Conservation (phyloP, 106 monocot genomes). For the Iris macrosiphon region DNA sequence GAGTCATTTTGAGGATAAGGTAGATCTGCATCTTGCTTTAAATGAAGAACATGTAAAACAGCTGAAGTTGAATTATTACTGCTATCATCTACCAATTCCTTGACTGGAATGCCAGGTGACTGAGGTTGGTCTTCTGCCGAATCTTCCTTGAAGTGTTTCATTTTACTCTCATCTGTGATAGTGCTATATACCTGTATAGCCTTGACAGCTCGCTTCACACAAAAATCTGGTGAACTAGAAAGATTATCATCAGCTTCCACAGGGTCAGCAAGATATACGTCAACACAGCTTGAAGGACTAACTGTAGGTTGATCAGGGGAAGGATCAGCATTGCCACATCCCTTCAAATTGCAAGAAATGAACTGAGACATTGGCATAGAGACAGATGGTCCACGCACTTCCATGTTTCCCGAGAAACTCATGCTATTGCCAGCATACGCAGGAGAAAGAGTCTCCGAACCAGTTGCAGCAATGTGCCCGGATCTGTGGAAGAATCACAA, state of each 20-base stretch:
- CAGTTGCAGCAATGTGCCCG: neutral
- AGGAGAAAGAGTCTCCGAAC: slow-evolving; percentile 3
- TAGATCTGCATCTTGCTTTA: slow-evolving; percentile 2
- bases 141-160: slow-evolving; percentile 7
- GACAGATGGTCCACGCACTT: neutral
- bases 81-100: slow-evolving; percentile 4
- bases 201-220: slow-evolving; percentile 3
- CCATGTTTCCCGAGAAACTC: neutral
- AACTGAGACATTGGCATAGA: slow-evolving; percentile 4
- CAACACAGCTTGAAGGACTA: slow-evolving; percentile 27
- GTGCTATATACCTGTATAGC: neutral
- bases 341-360: slow-evolving; percentile 6
- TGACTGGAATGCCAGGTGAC: neutral
- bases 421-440: neutral
- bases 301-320: slow-evolving; percentile 16
- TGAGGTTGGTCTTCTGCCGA: neutral
- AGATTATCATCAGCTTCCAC: slow-evolving; percentile 18
- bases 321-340: neutral
- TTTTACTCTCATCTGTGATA: neutral
- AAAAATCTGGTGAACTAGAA: slow-evolving; percentile 19
- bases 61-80: neutral
- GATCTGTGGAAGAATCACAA: slow-evolving; percentile 20
- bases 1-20: slow-evolving; percentile 1
- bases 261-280: slow-evolving; percentile 34
- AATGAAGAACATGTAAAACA: slow-evolving; percentile 3